These are phyloP conservation scores for Elsinoe australis DNA, from an alignment of 2,329 filamentous ascomycete genomes.

Conservation along the genomic window DNA sequence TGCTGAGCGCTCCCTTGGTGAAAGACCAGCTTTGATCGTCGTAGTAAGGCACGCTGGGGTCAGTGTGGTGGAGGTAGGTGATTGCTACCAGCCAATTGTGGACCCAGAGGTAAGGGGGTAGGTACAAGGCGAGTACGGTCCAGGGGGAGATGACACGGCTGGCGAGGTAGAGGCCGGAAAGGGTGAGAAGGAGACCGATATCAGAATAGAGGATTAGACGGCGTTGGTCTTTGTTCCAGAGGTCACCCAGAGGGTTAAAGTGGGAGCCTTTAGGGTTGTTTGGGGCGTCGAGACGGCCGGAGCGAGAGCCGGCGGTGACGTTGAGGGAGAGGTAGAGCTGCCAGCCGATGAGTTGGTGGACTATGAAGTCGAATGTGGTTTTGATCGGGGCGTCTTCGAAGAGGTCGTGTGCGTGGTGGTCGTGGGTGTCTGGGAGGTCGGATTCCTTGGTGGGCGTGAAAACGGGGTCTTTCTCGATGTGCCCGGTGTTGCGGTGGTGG, in stretches of 20 bases:
- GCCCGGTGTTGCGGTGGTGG: slow-evolving; percentile 57
- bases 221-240: slow-evolving; percentile 53
- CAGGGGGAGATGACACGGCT: slow-evolving; percentile 48
- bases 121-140: slow-evolving; percentile 53
- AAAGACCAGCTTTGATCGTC: slow-evolving; percentile 54
- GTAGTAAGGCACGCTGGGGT: slow-evolving; percentile 51
- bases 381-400: slow-evolving; percentile 27
- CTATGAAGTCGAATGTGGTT: slow-evolving; percentile 20
- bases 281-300: slow-evolving; percentile 15
- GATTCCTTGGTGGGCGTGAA: slow-evolving; percentile 30
- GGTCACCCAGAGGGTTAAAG: slow-evolving; percentile 54
- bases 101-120: slow-evolving; percentile 60
- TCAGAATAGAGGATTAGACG: slow-evolving; percentile 53
- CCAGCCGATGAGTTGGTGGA: slow-evolving; percentile 27
- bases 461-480: slow-evolving; percentile 30
- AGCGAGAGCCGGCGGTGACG: slow-evolving; percentile 21
- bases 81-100: slow-evolving; percentile 69
- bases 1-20: slow-evolving; percentile 54
- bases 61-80: slow-evolving; percentile 67
- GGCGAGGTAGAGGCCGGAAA: slow-evolving; percentile 45
- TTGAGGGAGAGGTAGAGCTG: slow-evolving; percentile 26
- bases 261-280: slow-evolving; percentile 36
- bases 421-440: slow-evolving; percentile 15
- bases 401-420: slow-evolving; percentile 21
- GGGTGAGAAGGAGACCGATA: slow-evolving; percentile 49